phyloP scores from a whole-genome alignment of 129 eudicot genomes.

The Flaveria brownii region DNA sequence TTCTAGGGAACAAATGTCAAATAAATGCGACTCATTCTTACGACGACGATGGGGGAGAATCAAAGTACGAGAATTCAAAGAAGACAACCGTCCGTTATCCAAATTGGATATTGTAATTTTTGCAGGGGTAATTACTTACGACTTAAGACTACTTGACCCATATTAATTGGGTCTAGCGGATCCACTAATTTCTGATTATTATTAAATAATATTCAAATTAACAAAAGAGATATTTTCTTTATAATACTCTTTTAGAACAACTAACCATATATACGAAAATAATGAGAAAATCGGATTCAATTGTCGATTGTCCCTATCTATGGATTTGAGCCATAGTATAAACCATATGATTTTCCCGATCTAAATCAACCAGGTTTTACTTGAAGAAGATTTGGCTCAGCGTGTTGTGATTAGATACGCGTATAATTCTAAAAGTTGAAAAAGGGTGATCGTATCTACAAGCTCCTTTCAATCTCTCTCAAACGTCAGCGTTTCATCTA shows the following conservation, averaged over 20 bases:
- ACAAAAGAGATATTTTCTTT: background rate
- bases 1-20: background rate
- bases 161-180: background rate
- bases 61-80: conserved; percentile 13
- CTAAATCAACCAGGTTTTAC: too few species aligned
- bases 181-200: background rate
- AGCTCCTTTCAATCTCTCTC: background rate
- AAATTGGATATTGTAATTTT: background rate
- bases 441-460: background rate
- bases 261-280: too few species aligned
- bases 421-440: background rate
- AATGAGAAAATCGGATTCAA: too few species aligned
- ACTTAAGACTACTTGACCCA: background rate
- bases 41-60: background rate
- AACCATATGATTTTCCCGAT: too few species aligned
- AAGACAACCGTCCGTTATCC: conserved; percentile 8
- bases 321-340: too few species aligned
- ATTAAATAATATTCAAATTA: background rate
- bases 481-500: background rate
- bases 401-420: too few species aligned
- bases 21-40: background rate
- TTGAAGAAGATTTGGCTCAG: too few species aligned
- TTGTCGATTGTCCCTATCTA: too few species aligned
- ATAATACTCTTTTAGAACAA: background rate
- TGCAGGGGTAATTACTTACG: background rate